Percentiles rank a stretch among this genome's conserved stretches.
Evolutionary conservation across 495 filamentous ascomycete genomes (phyloP).

Genomic region (Penicillium desertorum): DNA sequence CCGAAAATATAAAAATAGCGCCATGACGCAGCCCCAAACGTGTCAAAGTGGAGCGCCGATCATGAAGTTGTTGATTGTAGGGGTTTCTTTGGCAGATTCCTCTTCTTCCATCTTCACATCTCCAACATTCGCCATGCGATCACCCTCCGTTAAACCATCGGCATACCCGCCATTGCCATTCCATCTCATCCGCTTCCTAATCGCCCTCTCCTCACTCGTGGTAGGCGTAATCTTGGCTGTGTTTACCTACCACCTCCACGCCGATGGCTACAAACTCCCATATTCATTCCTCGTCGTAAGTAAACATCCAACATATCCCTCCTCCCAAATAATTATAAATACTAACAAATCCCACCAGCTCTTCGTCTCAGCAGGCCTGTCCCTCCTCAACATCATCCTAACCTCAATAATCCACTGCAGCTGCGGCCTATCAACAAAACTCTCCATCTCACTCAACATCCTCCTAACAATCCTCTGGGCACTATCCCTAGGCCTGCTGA

Average conservation of each 20-base stretch:
- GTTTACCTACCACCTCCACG: slow-evolving; percentile 60
- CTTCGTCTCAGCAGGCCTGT: slow-evolving; percentile 53
- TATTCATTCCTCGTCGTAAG: slow-evolving; percentile 66
- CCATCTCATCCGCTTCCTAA: slow-evolving; percentile 52
- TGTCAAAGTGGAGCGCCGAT: slow-evolving; percentile 32
- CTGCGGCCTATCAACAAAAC: slow-evolving; percentile 55
- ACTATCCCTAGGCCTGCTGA: slow-evolving; percentile 55
- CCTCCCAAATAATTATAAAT: not conserved
- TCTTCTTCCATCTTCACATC: slow-evolving; percentile 9
- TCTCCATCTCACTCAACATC: slow-evolving; percentile 55
- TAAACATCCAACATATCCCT: slow-evolving; percentile 3
- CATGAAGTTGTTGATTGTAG: slow-evolving; percentile 16
- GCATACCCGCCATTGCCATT: slow-evolving; percentile 59
- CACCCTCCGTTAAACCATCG: slow-evolving; percentile 49
- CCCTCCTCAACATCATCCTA: slow-evolving; percentile 51
- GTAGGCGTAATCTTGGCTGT: slow-evolving; percentile 59
- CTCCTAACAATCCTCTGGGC: slow-evolving; percentile 56
- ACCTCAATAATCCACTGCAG: slow-evolving; percentile 58
- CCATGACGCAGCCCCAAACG: slow-evolving; percentile 27
- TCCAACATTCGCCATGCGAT: slow-evolving; percentile 27
- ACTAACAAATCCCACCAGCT: slow-evolving; percentile 42
- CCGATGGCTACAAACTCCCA: slow-evolving; percentile 54
- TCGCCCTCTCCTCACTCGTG: slow-evolving; percentile 55
- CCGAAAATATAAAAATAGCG: slow-evolving; percentile 25
- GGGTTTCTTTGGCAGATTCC: slow-evolving; percentile 1